Base-by-base conservation (phyloP, 2,329 filamentous ascomycete genomes). In the Bertia moriformis region DNA sequence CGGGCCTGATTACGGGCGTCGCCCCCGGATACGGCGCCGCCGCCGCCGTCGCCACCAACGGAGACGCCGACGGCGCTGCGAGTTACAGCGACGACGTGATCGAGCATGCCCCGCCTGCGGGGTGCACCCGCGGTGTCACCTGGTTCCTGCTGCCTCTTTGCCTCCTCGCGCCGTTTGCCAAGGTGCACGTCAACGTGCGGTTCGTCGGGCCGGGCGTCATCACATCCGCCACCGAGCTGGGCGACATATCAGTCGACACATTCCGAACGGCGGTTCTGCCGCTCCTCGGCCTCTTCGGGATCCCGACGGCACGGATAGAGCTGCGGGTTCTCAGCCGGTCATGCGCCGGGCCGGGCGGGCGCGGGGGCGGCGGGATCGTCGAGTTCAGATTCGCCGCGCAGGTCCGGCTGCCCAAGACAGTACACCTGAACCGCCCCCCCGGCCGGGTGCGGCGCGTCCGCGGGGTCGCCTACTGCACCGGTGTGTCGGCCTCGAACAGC, bases 361-460 rank as follows among this genome's bases (percentile, higher is more conserved):
- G 71, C 43, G 85, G 86, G 19, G 91, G 89, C 29, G 87, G 85
- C 32, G 91, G 91, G 32, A 73, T 93, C 41, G 89, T 98, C n/a
- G 88, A 95, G 59, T 64, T 98, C 42, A 71, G 89, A 4, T 96
- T 96, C 54, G 87, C 84, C 15, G 87, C 89, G 56, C 91, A 98
- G 61, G 82, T 98, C 12, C 77, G 89, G 27, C 65, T 96, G 39
- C 91, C 91, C 10, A 94, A 93, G 65, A 98, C 91, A 29, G 65
- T 98, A 54, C 91, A 98, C 59, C 62, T 95, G 40, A 71, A 80
- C 55, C 70, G 93, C 48, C 83, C 75, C 45, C 77, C 88, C 0
- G 91, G 91, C 4, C 69, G 84, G 41, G 81, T 98, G 51, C 89
- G 87, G 69, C 77, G 78, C 48, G 83, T 98, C 47, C 73, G 89